A percentile compares a stretch with the other conserved stretches of the same genome.
Evolutionary conservation across 805 yeast species (phyloP).

Genomic region (Yueomyces sinensis): DNA sequence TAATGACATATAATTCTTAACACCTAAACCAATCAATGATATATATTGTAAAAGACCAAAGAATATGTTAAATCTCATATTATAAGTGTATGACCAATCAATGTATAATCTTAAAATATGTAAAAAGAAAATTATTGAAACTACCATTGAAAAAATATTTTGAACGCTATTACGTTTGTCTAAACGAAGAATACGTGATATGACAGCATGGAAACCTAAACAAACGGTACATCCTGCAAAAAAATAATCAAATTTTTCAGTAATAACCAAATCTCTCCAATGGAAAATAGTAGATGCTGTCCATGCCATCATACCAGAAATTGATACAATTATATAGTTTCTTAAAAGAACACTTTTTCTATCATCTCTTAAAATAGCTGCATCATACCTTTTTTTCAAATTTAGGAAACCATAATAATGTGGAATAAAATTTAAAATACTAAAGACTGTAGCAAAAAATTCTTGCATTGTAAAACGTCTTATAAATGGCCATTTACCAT

Average conservation of each 20-base stretch:
- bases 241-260: slow-evolving; percentile 83
- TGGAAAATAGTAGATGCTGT: slow-evolving; percentile 75
- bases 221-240: slow-evolving; percentile 86
- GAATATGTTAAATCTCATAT: slow-evolving; percentile 78
- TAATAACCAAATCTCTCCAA: slow-evolving; percentile 61
- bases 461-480: slow-evolving; percentile 79
- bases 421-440: slow-evolving; percentile 56
- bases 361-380: not conserved
- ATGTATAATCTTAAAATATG: slow-evolving; percentile 55
- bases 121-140: slow-evolving; percentile 37
- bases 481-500: slow-evolving; percentile 94
- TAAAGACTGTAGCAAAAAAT: slow-evolving; percentile 64
- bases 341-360: slow-evolving; percentile 5
- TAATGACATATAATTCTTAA: slow-evolving; percentile 19
- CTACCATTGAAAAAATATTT: slow-evolving; percentile 26
- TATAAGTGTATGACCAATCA: slow-evolving; percentile 86
- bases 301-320: slow-evolving; percentile 81
- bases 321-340: slow-evolving; percentile 28
- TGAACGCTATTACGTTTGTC: slow-evolving; percentile 30
- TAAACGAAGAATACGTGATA: slow-evolving; percentile 45
- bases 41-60: slow-evolving; percentile 69
- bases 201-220: slow-evolving; percentile 60
- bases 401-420: slow-evolving; percentile 38
- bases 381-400: slow-evolving; percentile 9
- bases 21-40: slow-evolving; percentile 20